Conservation (phyloP, 176 grass and related monocot genomes). For the Zoysia pacifica region DNA sequence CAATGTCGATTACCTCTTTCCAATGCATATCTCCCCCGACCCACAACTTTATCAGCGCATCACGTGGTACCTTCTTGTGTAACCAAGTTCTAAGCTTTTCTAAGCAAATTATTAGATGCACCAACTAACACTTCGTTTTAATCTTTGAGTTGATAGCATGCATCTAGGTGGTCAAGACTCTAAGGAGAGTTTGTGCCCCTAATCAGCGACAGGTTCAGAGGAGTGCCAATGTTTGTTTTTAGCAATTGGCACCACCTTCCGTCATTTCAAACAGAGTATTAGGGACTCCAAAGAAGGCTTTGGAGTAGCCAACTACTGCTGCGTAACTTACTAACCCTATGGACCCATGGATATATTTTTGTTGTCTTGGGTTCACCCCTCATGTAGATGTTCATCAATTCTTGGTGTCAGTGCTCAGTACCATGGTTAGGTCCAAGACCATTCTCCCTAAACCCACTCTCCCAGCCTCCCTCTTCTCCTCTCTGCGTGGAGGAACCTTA, state of each 20-base stretch:
- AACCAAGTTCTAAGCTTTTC: slow-evolving; percentile 44
- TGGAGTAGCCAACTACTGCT: slow-evolving; percentile 58
- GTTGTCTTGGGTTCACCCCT: slow-evolving; percentile 69
- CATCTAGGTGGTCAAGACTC: slow-evolving; percentile 76
- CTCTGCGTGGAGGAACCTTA: slow-evolving; percentile 27
- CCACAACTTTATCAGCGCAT: slow-evolving; percentile 47
- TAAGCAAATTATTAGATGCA: slow-evolving; percentile 56
- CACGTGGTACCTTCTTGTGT: slow-evolving; percentile 48
- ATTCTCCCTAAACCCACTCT: not conserved
- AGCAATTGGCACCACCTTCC: slow-evolving; percentile 73
- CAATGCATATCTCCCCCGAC: slow-evolving; percentile 11
- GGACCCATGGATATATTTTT: slow-evolving; percentile 79
- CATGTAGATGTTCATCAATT: slow-evolving; percentile 67
- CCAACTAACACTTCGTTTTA: slow-evolving; percentile 59
- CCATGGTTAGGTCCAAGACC: slow-evolving; percentile 86
- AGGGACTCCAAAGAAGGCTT: slow-evolving; percentile 81
- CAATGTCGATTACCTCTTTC: slow-evolving; percentile 26
- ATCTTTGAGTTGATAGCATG: slow-evolving; percentile 61
- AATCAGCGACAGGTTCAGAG: slow-evolving; percentile 73
- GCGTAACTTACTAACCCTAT: slow-evolving; percentile 50
- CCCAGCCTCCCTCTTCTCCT: not conserved
- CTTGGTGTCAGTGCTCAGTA: slow-evolving; percentile 38
- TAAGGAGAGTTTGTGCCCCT: slow-evolving; percentile 77
- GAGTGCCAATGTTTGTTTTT: slow-evolving; percentile 92
- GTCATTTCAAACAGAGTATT: slow-evolving; percentile 58